A percentile compares a stretch with the other conserved stretches of the same genome.
phyloP scores from a whole-genome alignment of 345 rosid species.

The Erodium maritimum region DNA sequence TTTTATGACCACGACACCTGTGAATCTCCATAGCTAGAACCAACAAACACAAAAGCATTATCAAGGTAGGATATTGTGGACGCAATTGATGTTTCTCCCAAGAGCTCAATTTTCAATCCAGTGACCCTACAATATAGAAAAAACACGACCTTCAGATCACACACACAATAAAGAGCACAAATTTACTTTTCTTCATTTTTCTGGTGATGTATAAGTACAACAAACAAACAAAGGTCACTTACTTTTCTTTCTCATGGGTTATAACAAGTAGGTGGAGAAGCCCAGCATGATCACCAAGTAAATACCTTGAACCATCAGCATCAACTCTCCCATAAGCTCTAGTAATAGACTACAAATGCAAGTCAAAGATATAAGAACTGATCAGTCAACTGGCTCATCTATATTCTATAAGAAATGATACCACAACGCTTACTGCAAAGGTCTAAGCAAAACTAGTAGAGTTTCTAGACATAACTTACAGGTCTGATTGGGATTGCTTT shows the following conservation, averaged over 20 bases:
- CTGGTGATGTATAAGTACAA: constrained; percentile 1
- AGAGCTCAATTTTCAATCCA: constrained; percentile 84
- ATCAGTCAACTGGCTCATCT: constrained; percentile 12
- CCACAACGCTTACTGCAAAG: not conserved
- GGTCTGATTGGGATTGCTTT: constrained; percentile 77
- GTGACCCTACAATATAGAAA: constrained; percentile 55
- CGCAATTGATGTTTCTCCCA: constrained; percentile 96
- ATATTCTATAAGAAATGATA: constrained; percentile 4
- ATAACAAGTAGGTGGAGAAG: constrained; percentile 82
- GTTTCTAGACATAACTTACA: constrained; percentile 29
- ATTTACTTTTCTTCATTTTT: not conserved
- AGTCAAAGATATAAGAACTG: constrained; percentile 8
- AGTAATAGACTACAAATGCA: constrained; percentile 53
- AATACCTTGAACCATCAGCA: constrained; percentile 91
- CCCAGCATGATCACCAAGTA: constrained; percentile 89
- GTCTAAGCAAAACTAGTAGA: constrained; percentile 5
- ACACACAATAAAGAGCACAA: not conserved
- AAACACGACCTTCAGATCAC: constrained; percentile 1
- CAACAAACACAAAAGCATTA: constrained; percentile 74
- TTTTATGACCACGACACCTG: constrained; percentile 34
- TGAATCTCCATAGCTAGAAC: constrained; percentile 96
- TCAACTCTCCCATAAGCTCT: constrained; percentile 93
- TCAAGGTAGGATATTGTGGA: constrained; percentile 86
- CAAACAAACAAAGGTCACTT: constrained; percentile 17
- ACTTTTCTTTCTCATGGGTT: constrained; percentile 88